Evolutionary conservation across 768 basidiomycete species (phyloP).

Genomic region (Termitomyces sp.): DNA sequence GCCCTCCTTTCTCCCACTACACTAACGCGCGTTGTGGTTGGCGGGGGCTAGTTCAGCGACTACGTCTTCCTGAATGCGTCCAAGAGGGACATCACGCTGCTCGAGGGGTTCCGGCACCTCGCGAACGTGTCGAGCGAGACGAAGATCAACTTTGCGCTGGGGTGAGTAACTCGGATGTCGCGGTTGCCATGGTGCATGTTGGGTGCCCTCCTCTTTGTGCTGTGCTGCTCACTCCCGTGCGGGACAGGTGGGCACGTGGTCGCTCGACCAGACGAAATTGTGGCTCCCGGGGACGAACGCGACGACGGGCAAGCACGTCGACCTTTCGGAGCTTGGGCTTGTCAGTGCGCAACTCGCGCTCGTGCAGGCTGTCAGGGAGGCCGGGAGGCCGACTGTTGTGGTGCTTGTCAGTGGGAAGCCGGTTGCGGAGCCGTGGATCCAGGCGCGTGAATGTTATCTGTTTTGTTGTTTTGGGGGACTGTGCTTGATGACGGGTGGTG

Average conservation of each 20-base stretch:
- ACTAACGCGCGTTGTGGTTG: too few species aligned
- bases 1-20: neutral
- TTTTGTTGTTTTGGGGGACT: neutral
- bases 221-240: neutral
- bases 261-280: slow-evolving; percentile 46
- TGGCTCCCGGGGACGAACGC: slow-evolving; percentile 62
- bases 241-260: slow-evolving; percentile 52
- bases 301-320: slow-evolving; percentile 68
- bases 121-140: slow-evolving; percentile 39
- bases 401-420: slow-evolving; percentile 68
- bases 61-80: slow-evolving; percentile 67
- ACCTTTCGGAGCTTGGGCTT: slow-evolving; percentile 53
- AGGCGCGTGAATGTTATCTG: slow-evolving; percentile 36
- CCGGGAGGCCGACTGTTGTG: slow-evolving; percentile 62
- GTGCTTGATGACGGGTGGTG: slow-evolving; percentile 44
- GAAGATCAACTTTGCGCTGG: slow-evolving; percentile 60
- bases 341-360: slow-evolving; percentile 62
- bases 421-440: slow-evolving; percentile 68
- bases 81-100: slow-evolving; percentile 50
- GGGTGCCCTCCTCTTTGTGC: neutral
- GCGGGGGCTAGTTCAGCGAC: slow-evolving; percentile 45
- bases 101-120: slow-evolving; percentile 56
- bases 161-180: slow-evolving; percentile 50
- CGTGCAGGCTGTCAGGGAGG: slow-evolving; percentile 56
- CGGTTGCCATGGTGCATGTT: slow-evolving; percentile 52